These are phyloP conservation scores for Asclepias syriaca DNA, from an alignment of 257 asterid species.

Conservation along the genomic window DNA sequence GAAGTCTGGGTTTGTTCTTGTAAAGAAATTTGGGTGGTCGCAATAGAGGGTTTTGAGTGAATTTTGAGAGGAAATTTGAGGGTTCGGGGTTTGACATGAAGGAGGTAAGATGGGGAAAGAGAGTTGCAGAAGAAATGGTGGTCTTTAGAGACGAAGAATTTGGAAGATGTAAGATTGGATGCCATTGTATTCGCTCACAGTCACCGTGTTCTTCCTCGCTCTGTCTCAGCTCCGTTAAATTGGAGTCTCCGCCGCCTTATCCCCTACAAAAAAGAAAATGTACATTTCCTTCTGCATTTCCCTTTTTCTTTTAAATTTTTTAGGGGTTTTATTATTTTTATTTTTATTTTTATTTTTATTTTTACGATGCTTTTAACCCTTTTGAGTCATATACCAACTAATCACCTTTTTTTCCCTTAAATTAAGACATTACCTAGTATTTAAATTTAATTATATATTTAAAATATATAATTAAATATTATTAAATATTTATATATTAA, in stretches of 20 bases:
- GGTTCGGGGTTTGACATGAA: conserved; percentile 24
- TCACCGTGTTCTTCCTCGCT: background rate
- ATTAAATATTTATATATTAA: too few species aligned
- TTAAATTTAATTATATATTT: too few species aligned
- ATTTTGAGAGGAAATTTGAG: conserved; percentile 29
- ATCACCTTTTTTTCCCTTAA: too few species aligned
- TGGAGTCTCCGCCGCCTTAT: background rate
- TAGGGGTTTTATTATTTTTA: too few species aligned
- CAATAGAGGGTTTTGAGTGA: conserved; percentile 19
- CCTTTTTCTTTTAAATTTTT: background rate
- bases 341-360: too few species aligned
- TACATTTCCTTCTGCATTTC: too few species aligned
- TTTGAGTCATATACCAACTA: too few species aligned
- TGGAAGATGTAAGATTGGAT: conserved; percentile 35
- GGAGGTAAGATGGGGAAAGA: conserved; percentile 25
- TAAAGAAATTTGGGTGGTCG: conserved; percentile 29
- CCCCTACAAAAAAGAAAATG: background rate
- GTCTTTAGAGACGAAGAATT: conserved; percentile 32
- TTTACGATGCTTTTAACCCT: too few species aligned
- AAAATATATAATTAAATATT: too few species aligned
- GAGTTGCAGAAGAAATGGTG: conserved; percentile 42
- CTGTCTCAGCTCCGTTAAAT: too few species aligned
- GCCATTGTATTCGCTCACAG: conserved; percentile 35
- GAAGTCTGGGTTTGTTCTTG: conserved; percentile 29
- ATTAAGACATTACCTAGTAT: too few species aligned